Evolutionary conservation across 2,329 filamentous ascomycete species (phyloP).

Genomic region (Trichothecium sympodiale): DNA sequence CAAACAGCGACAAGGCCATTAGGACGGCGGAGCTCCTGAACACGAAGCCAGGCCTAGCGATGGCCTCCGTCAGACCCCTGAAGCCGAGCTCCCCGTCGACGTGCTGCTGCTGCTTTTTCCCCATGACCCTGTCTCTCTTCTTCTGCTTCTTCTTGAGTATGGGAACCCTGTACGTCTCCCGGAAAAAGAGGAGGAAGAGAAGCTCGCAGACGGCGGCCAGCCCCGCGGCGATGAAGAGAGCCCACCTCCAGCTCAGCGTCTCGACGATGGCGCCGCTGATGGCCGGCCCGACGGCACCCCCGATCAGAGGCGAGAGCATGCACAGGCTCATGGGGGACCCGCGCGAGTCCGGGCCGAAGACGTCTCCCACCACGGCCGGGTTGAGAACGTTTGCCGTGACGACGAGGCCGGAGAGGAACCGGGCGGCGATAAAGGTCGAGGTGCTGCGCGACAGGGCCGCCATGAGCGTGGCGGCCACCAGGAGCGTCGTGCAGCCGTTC

Average conservation of each 20-base stretch:
- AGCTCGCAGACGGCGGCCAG: conserved; percentile 38
- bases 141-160: conserved; percentile 32
- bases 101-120: conserved; percentile 9
- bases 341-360: conserved; percentile 45
- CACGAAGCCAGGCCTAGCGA: conserved; percentile 34
- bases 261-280: conserved; percentile 44
- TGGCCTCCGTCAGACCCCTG: conserved; percentile 19
- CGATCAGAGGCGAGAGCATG: conserved; percentile 44
- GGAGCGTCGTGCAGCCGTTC: conserved; percentile 38
- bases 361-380: conserved; percentile 53
- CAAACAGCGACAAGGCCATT: conserved; percentile 34
- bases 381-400: conserved; percentile 54
- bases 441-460: conserved; percentile 34
- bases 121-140: conserved; percentile 2
- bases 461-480: conserved; percentile 35
- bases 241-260: conserved; percentile 40
- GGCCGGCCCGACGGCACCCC: conserved; percentile 45
- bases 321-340: conserved; percentile 47
- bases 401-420: conserved; percentile 49
- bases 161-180: conserved; percentile 50
- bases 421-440: conserved; percentile 37
- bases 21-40: conserved; percentile 40
- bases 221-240: conserved; percentile 37
- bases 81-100: not conserved
- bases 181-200: conserved; percentile 37